Percentiles rank a stretch among this genome's conserved stretches.
Conservation (phyloP, 2,329 filamentous ascomycete genomes). For the Alternaria solani region DNA sequence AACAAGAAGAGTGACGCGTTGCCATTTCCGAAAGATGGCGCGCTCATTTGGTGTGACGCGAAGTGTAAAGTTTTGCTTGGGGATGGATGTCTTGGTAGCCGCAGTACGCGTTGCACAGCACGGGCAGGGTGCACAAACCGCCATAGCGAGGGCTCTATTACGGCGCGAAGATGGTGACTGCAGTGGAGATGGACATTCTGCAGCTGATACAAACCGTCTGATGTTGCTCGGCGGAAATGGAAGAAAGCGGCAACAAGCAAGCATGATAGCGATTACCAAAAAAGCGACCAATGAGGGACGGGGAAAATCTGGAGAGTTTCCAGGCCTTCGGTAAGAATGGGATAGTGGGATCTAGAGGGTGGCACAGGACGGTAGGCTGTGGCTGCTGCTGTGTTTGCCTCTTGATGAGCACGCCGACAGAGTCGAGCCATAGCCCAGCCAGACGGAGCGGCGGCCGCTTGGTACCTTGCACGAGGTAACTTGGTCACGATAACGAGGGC, state of each 20-base stretch:
- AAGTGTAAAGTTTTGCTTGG: conserved; percentile 25
- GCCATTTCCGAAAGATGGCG: conserved; percentile 20
- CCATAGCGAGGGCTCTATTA: conserved; percentile 11
- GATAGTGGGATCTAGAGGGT: conserved; percentile 29
- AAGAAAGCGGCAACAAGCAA: conserved; percentile 10
- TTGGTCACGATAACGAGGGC: conserved; percentile 42
- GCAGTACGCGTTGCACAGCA: conserved; percentile 35
- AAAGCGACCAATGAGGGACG: conserved; percentile 27
- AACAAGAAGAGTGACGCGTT: conserved; percentile 26
- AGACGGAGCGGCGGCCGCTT: conserved; percentile 28
- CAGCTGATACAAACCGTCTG: conserved; percentile 29
- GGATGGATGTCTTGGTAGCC: conserved; percentile 37
- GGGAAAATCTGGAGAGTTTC: conserved; percentile 18
- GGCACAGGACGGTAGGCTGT: conserved; percentile 35
- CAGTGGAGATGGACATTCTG: conserved; percentile 11
- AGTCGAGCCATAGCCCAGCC: conserved; percentile 25
- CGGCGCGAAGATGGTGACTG: not conserved
- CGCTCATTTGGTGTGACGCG: conserved; percentile 31
- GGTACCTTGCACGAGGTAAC: conserved; percentile 39
- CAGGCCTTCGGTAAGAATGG: conserved; percentile 30
- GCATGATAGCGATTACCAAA: conserved; percentile 14
- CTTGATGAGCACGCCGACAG: conserved; percentile 29
- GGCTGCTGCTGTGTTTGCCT: conserved; percentile 43
- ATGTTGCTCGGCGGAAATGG: conserved; percentile 19
- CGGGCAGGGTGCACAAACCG: conserved; percentile 34